These are phyloP conservation scores for Cutaneotrichosporon cavernicola DNA, from an alignment of 1,284 basidiomycete species.

Conservation along the genomic window DNA sequence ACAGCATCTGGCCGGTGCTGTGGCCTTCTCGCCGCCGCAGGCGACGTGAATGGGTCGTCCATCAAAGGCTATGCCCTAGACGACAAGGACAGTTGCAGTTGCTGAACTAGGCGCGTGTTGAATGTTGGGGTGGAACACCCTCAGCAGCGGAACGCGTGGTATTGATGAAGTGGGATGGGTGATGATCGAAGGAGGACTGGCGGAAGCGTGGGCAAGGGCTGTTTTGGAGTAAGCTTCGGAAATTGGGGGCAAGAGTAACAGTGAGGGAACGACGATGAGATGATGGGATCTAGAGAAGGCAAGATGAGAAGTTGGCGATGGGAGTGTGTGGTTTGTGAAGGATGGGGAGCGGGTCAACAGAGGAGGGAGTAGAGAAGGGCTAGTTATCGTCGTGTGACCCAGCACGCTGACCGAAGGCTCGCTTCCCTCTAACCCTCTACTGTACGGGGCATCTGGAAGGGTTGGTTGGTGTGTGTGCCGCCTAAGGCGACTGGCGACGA, in stretches of 20 bases:
- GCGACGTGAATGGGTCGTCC: slow-evolving; percentile 41
- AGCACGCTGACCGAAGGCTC: background rate
- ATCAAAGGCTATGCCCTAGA: slow-evolving; percentile 16
- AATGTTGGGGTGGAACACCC: background rate
- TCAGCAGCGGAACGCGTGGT: background rate
- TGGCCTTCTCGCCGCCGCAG: slow-evolving; percentile 21
- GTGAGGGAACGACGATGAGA: background rate
- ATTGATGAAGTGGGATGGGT: background rate
- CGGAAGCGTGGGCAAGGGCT: background rate
- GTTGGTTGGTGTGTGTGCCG: background rate
- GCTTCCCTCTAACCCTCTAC: background rate
- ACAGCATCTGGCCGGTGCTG: slow-evolving; percentile 25
- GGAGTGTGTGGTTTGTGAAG: background rate
- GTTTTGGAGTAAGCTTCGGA: background rate
- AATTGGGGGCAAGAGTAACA: background rate
- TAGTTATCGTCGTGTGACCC: background rate
- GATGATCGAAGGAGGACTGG: background rate
- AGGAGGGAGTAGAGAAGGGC: background rate
- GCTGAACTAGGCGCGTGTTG: background rate
- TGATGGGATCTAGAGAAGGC: background rate
- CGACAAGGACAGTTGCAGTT: background rate
- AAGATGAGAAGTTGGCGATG: background rate
- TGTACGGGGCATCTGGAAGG: background rate
- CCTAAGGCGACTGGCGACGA: background rate
- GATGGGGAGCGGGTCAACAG: background rate